Base-by-base conservation (phyloP, 202 grass and related monocot species). In the Bolboschoenoplectus hybrid region DNA sequence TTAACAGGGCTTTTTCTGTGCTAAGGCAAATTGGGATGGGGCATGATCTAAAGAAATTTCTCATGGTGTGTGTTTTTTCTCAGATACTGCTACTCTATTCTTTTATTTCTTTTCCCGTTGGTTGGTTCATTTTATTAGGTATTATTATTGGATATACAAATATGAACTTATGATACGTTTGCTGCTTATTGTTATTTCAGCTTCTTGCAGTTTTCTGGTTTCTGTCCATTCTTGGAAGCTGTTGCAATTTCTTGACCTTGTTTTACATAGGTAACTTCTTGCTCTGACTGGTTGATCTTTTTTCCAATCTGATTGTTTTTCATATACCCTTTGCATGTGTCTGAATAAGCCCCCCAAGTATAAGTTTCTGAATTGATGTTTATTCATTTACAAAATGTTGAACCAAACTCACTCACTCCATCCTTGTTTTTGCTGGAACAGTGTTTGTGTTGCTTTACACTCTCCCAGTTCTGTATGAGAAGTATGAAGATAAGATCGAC, bases 21-120 rank as follows among this genome's bases (percentile, higher is more conserved):
- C 61, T 94, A 68, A 94, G 84, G 50, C 83, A 92, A 61, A 94
- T 92, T 26, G 88, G 89, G 1, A 81, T 83, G 36, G 92, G 92
- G 19, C 90, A 89, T 85, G 92, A 94, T 63, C 88, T 94, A 50
- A 92, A 92, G 86, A 94, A 92, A 64, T 94, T 94, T 65, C 90
- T 94, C 26, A 41, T 83, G 86, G 92, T 94, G 87, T 9, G 26
- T 41, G 35, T 40, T 36, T 79, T 79, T 58, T 36, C 36, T 40
- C 8, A 8, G 74, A 78, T 39, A 39, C 13, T 55, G 11, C 50
- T 74, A 71, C 80, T 89, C 81, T 2, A 19, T 14, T 86, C 6
- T 74, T 44, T 74, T 43, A 7, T 49, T 80, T 67, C 1, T 9
- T 65, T 70, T 64, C 38, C 6, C 0, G 5, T 13, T 81, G 8